Evolutionary conservation across 345 rosid genomes (phyloP), one percentile per base, ranked within the genome.

Genomic region (Mangifera indica): DNA sequence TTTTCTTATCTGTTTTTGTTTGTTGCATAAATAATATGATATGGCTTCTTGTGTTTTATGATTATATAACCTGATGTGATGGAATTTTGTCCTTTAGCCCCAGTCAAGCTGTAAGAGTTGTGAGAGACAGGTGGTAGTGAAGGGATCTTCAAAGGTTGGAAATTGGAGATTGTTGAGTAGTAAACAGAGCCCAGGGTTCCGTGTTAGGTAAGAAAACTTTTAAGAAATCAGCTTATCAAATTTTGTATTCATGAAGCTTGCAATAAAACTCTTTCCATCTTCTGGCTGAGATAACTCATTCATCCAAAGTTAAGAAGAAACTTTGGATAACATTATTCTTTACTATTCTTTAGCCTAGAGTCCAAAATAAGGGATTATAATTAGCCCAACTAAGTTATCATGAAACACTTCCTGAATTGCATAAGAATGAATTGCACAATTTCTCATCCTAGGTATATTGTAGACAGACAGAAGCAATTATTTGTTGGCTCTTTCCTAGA

Each of bases 91-190:
- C 37, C 44, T 46, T 70, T 76, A 89, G 93, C 79, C 67, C 15
- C 73, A 81, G 70, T 71, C 82, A 3, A 67, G 48, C 40, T 78
- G 87, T 52, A 72, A 77, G 62, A 70, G 29, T 60, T 87, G 77
- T 80, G 79, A 70, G 48, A 78, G 76, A 74, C 78, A 40, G 17
- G 74, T 91, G 42, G 10, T 34, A 42, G 89, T 91, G 64, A 69
- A 62, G 63, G 87, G 85, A 71, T 81, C 83, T 63, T 64, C 75
- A 17, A 54, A 78, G 70, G 78, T 81, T 70, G 87, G 76, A 62
- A 76, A 60, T 63, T 87, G 90, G 93, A 69, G 70, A 74, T 76
- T 87, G 72, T 71, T 78, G 37, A 20, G 46, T 48, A 62, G 66
- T 78, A 45, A 71, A 68, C 63, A 29, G 63, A 42, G 53, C 54